Conservation (phyloP, 257 asterid species). For the Plantago ovata region DNA sequence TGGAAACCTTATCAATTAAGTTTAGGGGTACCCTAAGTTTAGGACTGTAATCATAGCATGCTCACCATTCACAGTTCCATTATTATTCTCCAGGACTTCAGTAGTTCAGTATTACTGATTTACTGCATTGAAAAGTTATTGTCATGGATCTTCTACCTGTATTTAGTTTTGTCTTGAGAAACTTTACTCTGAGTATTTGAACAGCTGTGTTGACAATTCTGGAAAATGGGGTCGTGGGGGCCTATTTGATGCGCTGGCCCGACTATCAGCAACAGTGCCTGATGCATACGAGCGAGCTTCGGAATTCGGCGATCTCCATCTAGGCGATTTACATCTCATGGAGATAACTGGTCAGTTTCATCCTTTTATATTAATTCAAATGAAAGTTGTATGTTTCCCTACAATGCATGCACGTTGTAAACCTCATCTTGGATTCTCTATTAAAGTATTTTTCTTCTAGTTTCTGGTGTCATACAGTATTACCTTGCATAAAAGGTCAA, state of each 20-base stretch:
- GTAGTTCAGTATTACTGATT: conserved; percentile 12
- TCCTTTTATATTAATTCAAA: conserved; percentile 5
- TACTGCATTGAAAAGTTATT: too few relatives aligned
- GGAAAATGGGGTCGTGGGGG: conserved; percentile 99
- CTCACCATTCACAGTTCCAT: too few relatives aligned
- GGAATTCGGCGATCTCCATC: conserved; percentile 83
- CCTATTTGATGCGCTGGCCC: conserved; percentile 74
- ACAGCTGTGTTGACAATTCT: conserved; percentile 91
- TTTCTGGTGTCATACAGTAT: conserved; percentile 7
- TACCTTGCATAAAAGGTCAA: neutral
- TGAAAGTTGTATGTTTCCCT: neutral
- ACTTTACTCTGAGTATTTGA: conserved; percentile 19
- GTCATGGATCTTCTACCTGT: conserved; percentile 1
- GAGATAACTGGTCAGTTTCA: conserved; percentile 56
- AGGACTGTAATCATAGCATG: too few relatives aligned
- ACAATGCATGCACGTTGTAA: neutral
- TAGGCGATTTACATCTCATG: conserved; percentile 83
- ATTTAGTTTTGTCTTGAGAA: conserved; percentile 5
- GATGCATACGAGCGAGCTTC: conserved; percentile 71
- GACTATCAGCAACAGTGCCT: conserved; percentile 60
- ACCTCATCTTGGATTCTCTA: neutral
- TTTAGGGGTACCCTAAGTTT: too few relatives aligned
- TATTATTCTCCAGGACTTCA: conserved; percentile 3
- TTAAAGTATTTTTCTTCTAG: neutral
- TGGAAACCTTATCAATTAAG: too few relatives aligned